Conservation (phyloP, 1,284 basidiomycete species). For the Porogramme epimiltina region DNA sequence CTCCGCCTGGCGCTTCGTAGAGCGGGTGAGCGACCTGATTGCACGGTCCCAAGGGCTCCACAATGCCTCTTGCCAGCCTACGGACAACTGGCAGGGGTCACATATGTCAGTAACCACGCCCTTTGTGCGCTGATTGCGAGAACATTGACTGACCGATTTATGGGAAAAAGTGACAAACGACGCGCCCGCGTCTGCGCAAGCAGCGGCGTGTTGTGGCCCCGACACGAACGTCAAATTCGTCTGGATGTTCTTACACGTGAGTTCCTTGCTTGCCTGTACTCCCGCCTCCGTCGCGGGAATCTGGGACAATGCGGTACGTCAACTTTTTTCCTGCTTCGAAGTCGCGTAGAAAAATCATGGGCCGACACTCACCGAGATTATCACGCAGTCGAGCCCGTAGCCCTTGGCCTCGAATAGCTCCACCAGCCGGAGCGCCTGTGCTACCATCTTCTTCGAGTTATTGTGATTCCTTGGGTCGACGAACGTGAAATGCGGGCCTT, state of each 20-base stretch:
- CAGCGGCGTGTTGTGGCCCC: conserved; percentile 51
- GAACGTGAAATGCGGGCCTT: conserved; percentile 52
- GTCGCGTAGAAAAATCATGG: background rate
- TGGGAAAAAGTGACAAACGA: conserved; percentile 51
- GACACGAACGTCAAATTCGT: conserved; percentile 55
- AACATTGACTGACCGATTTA: conserved; percentile 40
- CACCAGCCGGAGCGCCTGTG: conserved; percentile 42
- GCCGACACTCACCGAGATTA: conserved; percentile 49
- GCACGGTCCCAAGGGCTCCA: background rate
- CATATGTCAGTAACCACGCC: too few relatives aligned
- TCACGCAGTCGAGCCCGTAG: conserved; percentile 39
- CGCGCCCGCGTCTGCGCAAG: conserved; percentile 53
- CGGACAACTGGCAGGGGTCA: too few relatives aligned
- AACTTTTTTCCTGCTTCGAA: conserved; percentile 1
- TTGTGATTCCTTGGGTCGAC: conserved; percentile 47
- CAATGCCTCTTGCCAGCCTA: background rate
- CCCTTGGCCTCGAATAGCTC: conserved; percentile 43
- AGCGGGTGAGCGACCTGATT: conserved; percentile 3
- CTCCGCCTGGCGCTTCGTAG: conserved; percentile 41
- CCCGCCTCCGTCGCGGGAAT: conserved; percentile 61
- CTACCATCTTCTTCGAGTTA: conserved; percentile 40
- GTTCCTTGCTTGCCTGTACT: conserved; percentile 45
- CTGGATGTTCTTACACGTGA: conserved; percentile 42
- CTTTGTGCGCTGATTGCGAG: too few relatives aligned
- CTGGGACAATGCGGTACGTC: conserved; percentile 32